These are phyloP conservation scores for Dioscorea dumetorum DNA, from an alignment of 106 monocot species.

Conservation along the genomic window DNA sequence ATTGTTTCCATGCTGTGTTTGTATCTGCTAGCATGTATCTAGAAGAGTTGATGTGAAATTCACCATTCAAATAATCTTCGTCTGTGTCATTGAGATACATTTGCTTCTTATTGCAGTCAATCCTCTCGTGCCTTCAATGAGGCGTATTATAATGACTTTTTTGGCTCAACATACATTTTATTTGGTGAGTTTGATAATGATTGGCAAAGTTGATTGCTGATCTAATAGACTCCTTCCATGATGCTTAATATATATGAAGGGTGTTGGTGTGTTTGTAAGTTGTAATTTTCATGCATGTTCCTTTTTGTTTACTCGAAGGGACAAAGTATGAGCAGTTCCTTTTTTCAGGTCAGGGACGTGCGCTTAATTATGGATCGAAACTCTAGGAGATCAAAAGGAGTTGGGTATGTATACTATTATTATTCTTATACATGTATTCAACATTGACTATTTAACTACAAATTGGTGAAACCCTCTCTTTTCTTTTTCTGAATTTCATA, in stretches of 20 bases:
- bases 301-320: background rate
- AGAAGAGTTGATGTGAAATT: conserved; percentile 12
- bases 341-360: conserved; percentile 80
- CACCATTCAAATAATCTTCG: conserved; percentile 16
- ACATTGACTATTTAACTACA: too few relatives aligned
- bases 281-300: background rate
- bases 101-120: conserved; percentile 70
- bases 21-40: conserved; percentile 1
- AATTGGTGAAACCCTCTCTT: too few relatives aligned
- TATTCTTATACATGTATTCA: too few relatives aligned
- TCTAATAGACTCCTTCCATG: background rate
- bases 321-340: background rate
- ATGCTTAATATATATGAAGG: conserved; percentile 8
- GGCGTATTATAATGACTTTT: conserved; percentile 58
- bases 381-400: conserved; percentile 82
- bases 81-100: conserved; percentile 44
- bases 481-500: too few relatives aligned
- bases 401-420: conserved; percentile 47
- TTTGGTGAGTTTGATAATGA: conserved; percentile 47
- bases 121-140: conserved; percentile 59
- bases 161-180: conserved; percentile 61
- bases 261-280: conserved; percentile 9
- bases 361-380: conserved; percentile 86
- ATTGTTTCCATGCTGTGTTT: conserved; percentile 4
- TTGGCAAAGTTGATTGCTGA: conserved; percentile 12